Base-by-base conservation (phyloP, 768 basidiomycete genomes). In the Sistotremastrum suecicum region DNA sequence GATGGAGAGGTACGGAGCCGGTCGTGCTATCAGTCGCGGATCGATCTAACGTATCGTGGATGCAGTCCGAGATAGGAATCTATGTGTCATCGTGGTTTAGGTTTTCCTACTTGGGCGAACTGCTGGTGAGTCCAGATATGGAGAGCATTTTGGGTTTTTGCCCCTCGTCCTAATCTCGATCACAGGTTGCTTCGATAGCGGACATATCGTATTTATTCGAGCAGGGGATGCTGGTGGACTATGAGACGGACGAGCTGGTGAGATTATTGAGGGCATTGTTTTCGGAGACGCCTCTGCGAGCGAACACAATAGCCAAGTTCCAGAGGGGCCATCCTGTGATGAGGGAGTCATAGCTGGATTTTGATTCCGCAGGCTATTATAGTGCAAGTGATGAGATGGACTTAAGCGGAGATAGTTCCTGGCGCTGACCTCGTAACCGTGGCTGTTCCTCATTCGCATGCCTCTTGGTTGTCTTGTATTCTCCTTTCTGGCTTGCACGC, bases 41-140 rank as follows among this genome's bases (percentile, higher is more conserved):
- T 33, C n/a, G 20, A 20, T 30, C 44, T 49, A 32, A 37, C 31
- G 32, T 43, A 37, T 32, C 46, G n/a, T 33, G 40, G 10, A 28
- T 54, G 28, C 51, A 83, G 75, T 70, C 80, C 12, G 82, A 86
- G 0, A 78, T 83, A 41, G 83, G 82, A 1, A 78, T 77, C 0
- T 88, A 87, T 51, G 86, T 92, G n/a, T 83, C 87, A 1, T 80
- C 77, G 8, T 97, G 92, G 92, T 69, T 95, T 54, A 94, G 94
- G 61, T 94, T 87, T 61, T 89, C 84, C 12, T 97, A 97, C 61
- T 70, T 95, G 4, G 87, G 87, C 2, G 91, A 95, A 60, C 71
- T 97, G 8, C 60, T 97, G 69, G 90, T 91, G 49, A 40, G 83
- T 69, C 11, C 45, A 37, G 12, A 9, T 34, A 20, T 45, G 34